phyloP scores from a whole-genome alignment of 2,329 filamentous ascomycete genomes.

The Herpotrichia juniperi region DNA sequence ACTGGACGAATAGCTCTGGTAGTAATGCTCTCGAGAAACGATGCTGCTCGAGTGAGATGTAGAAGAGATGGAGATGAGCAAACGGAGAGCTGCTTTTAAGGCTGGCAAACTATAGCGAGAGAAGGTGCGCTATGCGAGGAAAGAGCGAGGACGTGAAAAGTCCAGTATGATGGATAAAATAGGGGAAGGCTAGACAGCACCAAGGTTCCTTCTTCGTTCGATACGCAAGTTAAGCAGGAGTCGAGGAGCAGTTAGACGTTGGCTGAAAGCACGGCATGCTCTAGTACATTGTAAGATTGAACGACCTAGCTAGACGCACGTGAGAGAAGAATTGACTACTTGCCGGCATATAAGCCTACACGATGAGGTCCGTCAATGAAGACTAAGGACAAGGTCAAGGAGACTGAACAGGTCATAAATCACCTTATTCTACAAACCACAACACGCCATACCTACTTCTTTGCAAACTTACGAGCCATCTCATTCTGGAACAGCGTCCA shows the following conservation, averaged over 20 bases:
- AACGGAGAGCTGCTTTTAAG: constrained; percentile 3
- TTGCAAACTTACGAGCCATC: constrained; percentile 13
- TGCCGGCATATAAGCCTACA: too few relatives aligned
- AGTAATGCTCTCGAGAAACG: constrained; percentile 2
- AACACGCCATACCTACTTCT: not conserved
- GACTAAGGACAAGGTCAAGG: not conserved
- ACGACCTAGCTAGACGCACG: too few relatives aligned
- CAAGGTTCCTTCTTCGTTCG: too few relatives aligned
- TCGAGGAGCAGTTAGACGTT: too few relatives aligned
- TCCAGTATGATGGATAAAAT: too few relatives aligned
- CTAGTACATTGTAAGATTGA: too few relatives aligned
- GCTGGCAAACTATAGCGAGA: not conserved
- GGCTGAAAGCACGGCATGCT: too few relatives aligned
- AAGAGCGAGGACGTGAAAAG: not conserved
- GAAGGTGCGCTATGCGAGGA: not conserved
- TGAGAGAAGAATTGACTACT: too few relatives aligned
- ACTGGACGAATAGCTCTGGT: not conserved
- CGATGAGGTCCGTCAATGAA: too few relatives aligned
- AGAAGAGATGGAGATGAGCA: constrained; percentile 9
- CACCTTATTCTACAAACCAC: not conserved
- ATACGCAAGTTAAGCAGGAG: too few relatives aligned
- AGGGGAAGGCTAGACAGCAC: too few relatives aligned
- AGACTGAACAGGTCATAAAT: not conserved
- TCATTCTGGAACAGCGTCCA: constrained; percentile 25
- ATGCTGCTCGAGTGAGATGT: constrained; percentile 9